Conservation (phyloP, 163 green algal genomes). For the Scenedesmus sp. region DNA sequence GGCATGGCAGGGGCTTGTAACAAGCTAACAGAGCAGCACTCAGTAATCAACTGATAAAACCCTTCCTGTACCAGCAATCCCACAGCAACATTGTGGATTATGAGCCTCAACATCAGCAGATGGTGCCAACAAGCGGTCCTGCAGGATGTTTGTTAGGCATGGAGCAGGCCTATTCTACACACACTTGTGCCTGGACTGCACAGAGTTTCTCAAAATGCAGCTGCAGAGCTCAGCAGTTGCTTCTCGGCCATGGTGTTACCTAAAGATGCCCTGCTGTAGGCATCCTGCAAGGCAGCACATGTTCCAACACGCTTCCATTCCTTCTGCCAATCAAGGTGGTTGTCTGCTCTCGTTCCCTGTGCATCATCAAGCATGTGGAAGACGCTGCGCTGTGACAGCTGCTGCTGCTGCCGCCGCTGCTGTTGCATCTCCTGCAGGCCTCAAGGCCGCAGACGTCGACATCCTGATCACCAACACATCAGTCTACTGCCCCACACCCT, state of each 20-base stretch:
- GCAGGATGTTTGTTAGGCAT: not conserved
- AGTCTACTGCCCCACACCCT: conserved; percentile 94
- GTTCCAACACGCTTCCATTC: no score
- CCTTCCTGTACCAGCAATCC: not conserved
- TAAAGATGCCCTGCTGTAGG: not conserved
- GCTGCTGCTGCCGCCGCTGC: not conserved
- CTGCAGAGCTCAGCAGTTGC: not conserved
- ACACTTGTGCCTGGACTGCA: no score
- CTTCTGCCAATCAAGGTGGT: no score
- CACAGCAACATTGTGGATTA: no score
- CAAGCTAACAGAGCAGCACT: not conserved
- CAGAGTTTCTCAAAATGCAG: no score
- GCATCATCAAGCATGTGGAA: no score
- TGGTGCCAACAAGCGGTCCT: not conserved
- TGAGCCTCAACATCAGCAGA: not conserved
- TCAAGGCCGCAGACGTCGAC: conserved; percentile 85
- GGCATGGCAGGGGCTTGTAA: not conserved
- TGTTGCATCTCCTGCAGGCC: conserved; percentile 47
- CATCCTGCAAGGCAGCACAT: not conserved
- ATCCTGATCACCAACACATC: conserved; percentile 92
- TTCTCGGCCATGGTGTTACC: not conserved
- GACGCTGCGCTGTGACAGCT: not conserved
- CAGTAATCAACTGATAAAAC: no score
- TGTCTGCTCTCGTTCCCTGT: no score
- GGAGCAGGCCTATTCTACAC: no score